These are phyloP conservation scores for Tetraselmis striata DNA, from an alignment of 139 green algal species.

Conservation along the genomic window DNA sequence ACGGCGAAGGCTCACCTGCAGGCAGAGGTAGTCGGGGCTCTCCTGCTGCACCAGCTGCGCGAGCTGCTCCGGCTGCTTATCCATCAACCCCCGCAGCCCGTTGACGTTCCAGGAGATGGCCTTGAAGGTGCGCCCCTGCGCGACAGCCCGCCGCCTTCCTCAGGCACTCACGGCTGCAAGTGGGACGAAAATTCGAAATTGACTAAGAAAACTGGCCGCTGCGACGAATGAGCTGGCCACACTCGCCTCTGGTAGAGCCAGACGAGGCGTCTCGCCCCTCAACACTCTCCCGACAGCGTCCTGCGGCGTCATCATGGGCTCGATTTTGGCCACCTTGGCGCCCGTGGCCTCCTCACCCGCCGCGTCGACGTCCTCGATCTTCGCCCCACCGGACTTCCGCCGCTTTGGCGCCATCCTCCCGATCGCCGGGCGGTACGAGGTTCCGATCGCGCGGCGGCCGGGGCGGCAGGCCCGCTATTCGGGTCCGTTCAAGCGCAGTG, in stretches of 20 bases:
- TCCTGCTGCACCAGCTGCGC: neutral
- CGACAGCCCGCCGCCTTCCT: neutral
- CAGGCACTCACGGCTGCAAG: neutral
- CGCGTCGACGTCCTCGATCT: too few species aligned
- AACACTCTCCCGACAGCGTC: neutral
- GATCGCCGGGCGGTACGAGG: too few species aligned
- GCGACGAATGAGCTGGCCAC: neutral
- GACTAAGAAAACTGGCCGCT: too few species aligned
- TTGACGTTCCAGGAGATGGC: constrained; percentile 22
- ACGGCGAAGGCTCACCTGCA: constrained; percentile 4
- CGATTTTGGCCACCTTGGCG: neutral
- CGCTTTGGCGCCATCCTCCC: too few species aligned
- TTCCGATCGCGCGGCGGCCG: too few species aligned
- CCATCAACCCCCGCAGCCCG: constrained; percentile 15
- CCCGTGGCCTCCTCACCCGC: neutral
- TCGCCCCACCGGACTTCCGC: too few species aligned
- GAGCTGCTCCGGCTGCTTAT: constrained; percentile 7
- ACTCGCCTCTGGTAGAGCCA: neutral
- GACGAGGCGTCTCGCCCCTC: neutral
- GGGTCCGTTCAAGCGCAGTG: too few species aligned
- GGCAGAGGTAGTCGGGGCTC: constrained; percentile 15
- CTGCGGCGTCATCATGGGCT: neutral
- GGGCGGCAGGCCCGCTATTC: too few species aligned
- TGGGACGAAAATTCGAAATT: neutral
- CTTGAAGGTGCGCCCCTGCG: neutral